phyloP scores from a whole-genome alignment of 805 yeast species.

The Candida boleticola region DNA sequence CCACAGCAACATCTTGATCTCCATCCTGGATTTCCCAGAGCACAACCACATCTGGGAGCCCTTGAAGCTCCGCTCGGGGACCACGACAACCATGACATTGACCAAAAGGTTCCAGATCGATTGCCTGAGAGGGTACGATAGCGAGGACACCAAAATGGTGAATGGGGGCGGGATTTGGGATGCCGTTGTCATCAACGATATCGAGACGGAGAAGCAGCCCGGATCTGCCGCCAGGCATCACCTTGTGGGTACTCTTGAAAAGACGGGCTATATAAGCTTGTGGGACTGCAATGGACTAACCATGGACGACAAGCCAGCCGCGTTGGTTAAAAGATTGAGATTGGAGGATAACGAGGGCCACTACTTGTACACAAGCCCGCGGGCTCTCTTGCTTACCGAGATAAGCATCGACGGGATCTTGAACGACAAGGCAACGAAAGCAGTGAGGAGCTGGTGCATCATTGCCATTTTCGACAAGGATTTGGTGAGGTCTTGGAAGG shows the following conservation, averaged over 20 bases:
- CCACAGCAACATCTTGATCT: slow-evolving; percentile 28
- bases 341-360: slow-evolving; percentile 11
- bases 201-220: slow-evolving; percentile 11
- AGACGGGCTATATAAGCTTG: slow-evolving; percentile 42
- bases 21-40: slow-evolving; percentile 36
- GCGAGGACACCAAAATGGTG: background rate
- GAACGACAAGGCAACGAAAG: slow-evolving; percentile 6
- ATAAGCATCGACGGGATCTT: too few relatives aligned
- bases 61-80: slow-evolving; percentile 17
- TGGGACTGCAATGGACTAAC: slow-evolving; percentile 56
- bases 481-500: slow-evolving; percentile 41
- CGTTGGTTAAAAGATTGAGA: slow-evolving; percentile 16
- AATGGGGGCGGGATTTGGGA: slow-evolving; percentile 23
- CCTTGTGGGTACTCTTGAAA: slow-evolving; percentile 29
- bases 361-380: slow-evolving; percentile 14
- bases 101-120: slow-evolving; percentile 31
- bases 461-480: slow-evolving; percentile 49
- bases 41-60: slow-evolving; percentile 46
- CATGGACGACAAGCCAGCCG: slow-evolving; percentile 29
- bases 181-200: slow-evolving; percentile 34
- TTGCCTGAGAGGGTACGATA: background rate
- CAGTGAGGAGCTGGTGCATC: slow-evolving; percentile 30
- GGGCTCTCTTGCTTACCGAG: slow-evolving; percentile 21
- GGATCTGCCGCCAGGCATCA: slow-evolving; percentile 21
- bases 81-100: slow-evolving; percentile 20